Percentiles rank a stretch among this genome's conserved stretches.
phyloP scores from a whole-genome alignment of 768 basidiomycete species.

The Rickenella mellea region DNA sequence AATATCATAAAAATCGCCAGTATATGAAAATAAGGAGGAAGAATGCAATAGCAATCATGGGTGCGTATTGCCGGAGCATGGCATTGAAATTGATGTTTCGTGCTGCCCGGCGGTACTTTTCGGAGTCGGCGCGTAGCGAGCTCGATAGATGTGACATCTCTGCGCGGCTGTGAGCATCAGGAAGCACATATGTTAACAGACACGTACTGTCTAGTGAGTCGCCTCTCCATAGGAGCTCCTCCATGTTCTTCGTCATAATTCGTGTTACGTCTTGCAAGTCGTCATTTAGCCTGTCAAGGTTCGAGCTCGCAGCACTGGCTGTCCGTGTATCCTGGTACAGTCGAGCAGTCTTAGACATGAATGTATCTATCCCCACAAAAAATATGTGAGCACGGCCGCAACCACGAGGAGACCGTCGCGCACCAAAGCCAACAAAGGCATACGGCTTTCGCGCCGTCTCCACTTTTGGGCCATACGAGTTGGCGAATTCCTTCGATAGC shows the following conservation, averaged over 20 bases:
- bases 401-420: slow-evolving; percentile 20
- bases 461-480: slow-evolving; percentile 88
- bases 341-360: slow-evolving; percentile 96
- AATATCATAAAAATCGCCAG: slow-evolving; percentile 82
- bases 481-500: slow-evolving; percentile 90
- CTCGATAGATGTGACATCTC: slow-evolving; percentile 97
- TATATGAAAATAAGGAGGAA: slow-evolving; percentile 70
- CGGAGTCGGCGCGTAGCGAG: slow-evolving; percentile 89
- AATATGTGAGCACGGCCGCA: not conserved
- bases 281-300: slow-evolving; percentile 84
- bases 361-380: slow-evolving; percentile 59
- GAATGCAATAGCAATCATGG: slow-evolving; percentile 72
- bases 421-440: slow-evolving; percentile 96
- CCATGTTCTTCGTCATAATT: slow-evolving; percentile 99
- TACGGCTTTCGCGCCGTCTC: slow-evolving; percentile 94
- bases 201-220: slow-evolving; percentile 89
- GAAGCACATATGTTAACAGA: slow-evolving; percentile 1
- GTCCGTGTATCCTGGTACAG: slow-evolving; percentile 92
- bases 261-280: slow-evolving; percentile 96
- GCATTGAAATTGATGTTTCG: slow-evolving; percentile 90
- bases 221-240: slow-evolving; percentile 95
- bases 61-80: slow-evolving; percentile 93
- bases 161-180: slow-evolving; percentile 19
- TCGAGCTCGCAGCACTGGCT: slow-evolving; percentile 57
- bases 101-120: slow-evolving; percentile 94